Percentiles rank a stretch among this genome's conserved stretches.
Evolutionary conservation across 164 flowering plant genomes (phyloP).

Genomic region (Vitis amurensis): DNA sequence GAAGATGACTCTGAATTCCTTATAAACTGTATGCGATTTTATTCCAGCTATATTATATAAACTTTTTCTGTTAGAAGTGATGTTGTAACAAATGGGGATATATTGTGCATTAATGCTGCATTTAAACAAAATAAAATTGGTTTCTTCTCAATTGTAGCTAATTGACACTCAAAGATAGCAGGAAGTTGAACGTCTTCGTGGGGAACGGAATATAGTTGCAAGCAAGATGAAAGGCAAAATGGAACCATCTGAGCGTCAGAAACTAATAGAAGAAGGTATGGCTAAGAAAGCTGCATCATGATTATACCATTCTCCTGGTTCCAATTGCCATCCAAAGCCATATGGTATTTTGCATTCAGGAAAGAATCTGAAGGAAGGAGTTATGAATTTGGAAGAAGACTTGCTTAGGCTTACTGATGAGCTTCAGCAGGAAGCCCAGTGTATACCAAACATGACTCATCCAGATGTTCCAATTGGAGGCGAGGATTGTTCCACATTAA

Average conservation of each 20-base stretch:
- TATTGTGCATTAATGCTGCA: background rate
- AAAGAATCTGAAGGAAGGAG: slow-evolving; percentile 73
- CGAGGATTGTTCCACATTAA: slow-evolving; percentile 66
- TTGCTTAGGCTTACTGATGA: slow-evolving; percentile 68
- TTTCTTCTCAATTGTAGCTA: slow-evolving; percentile 41
- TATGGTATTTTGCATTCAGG: slow-evolving; percentile 40
- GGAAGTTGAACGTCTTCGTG: slow-evolving; percentile 94
- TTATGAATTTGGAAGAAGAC: slow-evolving; percentile 69
- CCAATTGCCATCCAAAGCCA: background rate
- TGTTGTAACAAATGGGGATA: background rate
- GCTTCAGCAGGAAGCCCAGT: slow-evolving; percentile 86
- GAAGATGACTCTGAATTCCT: too few relatives aligned
- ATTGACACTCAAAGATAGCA: slow-evolving; percentile 73
- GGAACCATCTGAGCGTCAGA: slow-evolving; percentile 75
- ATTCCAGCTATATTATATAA: background rate
- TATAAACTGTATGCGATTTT: too few relatives aligned
- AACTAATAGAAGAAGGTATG: slow-evolving; percentile 81
- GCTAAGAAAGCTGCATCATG: background rate
- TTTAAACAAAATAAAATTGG: background rate
- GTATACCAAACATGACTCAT: slow-evolving; percentile 89
- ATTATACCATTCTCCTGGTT: background rate
- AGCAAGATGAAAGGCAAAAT: slow-evolving; percentile 93
- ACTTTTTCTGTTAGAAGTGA: background rate
- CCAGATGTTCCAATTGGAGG: slow-evolving; percentile 92
- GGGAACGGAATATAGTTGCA: slow-evolving; percentile 86